Percentiles rank a stretch among this genome's conserved stretches.
Evolutionary conservation across 148 eudicot genomes (phyloP).

Genomic region (Heliamphora exappendiculata): DNA sequence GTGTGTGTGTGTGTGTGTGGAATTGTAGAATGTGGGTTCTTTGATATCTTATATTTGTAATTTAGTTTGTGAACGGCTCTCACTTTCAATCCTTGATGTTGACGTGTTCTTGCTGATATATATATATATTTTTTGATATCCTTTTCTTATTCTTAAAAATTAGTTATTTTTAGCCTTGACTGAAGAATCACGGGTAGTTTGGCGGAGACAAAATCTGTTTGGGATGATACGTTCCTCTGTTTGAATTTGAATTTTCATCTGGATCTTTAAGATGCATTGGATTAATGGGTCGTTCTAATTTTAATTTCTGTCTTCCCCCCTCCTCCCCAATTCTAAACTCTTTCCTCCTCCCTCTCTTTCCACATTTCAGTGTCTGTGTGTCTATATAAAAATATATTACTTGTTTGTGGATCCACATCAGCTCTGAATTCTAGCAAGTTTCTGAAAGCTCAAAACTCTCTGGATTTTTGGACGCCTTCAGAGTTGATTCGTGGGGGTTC

Average conservation of each 20-base stretch:
- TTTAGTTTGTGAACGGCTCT: not conserved
- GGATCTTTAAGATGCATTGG: not conserved
- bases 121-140: not conserved
- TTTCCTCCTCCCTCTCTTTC: not conserved
- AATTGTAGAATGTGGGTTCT: not conserved
- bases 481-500: not conserved
- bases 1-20: not conserved
- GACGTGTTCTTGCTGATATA: not conserved
- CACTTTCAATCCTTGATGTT: not conserved
- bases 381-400: not conserved
- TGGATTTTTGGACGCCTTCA: not conserved
- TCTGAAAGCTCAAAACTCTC: not conserved
- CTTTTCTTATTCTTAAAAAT: not conserved
- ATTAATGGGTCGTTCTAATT: not conserved
- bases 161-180: not conserved
- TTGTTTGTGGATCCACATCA: not conserved
- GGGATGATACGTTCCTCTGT: not conserved
- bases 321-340: not conserved
- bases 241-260: not conserved
- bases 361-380: not conserved
- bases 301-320: not conserved
- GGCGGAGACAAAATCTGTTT: not conserved
- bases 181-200: not conserved
- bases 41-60: not conserved
- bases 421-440: not conserved